phyloP scores from a whole-genome alignment of 2,329 filamentous ascomycete species.

The Pleomassaria siparia region DNA sequence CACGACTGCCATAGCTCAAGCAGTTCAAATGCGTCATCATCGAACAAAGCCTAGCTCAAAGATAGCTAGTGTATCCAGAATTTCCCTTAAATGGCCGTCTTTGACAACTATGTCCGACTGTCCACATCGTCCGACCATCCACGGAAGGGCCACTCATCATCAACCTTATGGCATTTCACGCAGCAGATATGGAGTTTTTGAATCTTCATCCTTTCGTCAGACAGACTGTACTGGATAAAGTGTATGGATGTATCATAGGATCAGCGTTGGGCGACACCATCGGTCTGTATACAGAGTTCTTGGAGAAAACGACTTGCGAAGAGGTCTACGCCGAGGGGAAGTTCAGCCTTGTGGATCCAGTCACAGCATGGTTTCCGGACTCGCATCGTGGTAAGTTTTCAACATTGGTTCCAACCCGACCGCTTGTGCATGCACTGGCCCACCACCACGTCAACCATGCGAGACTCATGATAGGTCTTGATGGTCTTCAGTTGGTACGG shows the following conservation, averaged over 20 bases:
- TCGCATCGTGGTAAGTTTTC: slow-evolving; percentile 45
- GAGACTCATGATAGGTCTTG: no score
- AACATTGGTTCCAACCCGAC: no score
- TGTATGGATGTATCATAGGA: slow-evolving; percentile 52
- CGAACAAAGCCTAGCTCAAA: no score
- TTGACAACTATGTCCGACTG: not conserved
- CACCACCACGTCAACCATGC: no score
- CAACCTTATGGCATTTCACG: not conserved
- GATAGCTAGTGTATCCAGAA: no score
- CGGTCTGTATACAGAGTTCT: slow-evolving; percentile 58
- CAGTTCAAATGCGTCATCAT: no score
- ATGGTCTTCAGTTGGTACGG: no score
- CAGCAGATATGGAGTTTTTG: slow-evolving; percentile 18
- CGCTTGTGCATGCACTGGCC: no score
- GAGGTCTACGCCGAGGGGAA: slow-evolving; percentile 42
- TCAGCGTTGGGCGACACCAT: slow-evolving; percentile 58
- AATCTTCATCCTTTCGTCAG: slow-evolving; percentile 32
- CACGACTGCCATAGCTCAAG: no score
- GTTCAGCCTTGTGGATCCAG: slow-evolving; percentile 46
- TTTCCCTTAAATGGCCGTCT: no score
- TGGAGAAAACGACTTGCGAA: slow-evolving; percentile 41
- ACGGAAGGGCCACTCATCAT: not conserved
- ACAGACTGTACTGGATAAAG: slow-evolving; percentile 37
- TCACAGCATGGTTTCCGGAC: slow-evolving; percentile 50
- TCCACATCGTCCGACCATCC: slow-evolving; percentile 13